Conservation (phyloP, 192 early-diverging fungal species). For the Coemansia reversa region DNA sequence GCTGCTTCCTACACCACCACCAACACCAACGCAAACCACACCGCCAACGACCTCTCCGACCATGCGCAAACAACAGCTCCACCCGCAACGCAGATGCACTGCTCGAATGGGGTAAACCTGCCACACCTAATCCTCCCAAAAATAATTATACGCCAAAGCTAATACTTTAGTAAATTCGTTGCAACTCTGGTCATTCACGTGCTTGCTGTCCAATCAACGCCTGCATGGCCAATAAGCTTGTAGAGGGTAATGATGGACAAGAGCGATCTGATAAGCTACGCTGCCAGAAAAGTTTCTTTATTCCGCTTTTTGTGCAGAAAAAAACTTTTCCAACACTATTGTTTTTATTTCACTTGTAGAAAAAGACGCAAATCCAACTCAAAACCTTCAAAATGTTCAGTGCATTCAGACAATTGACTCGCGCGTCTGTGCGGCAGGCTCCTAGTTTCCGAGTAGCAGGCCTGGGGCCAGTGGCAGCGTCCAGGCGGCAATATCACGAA, state of each 20-base stretch:
- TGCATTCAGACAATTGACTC: slow-evolving; percentile 20
- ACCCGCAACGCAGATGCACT: too few species aligned
- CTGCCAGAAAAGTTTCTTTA: neutral
- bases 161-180: neutral
- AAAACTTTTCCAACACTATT: slow-evolving; percentile 5
- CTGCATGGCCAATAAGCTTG: neutral
- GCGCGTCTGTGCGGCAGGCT: slow-evolving; percentile 25
- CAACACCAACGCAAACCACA: too few species aligned
- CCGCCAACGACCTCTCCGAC: too few species aligned
- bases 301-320: slow-evolving; percentile 5
- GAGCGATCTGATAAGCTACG: neutral
- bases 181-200: neutral
- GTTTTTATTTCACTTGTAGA: neutral
- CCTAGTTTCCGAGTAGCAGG: slow-evolving; percentile 9
- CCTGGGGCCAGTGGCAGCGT: slow-evolving; percentile 6
- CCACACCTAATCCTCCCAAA: too few species aligned
- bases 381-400: slow-evolving; percentile 30
- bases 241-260: neutral
- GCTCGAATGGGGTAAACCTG: too few species aligned
- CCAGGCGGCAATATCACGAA: slow-evolving; percentile 51
- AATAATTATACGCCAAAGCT: too few species aligned
- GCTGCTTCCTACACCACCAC: too few species aligned
- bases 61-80: too few species aligned
- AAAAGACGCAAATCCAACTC: neutral
- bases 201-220: neutral